Base-by-base conservation (phyloP, 257 asterid species). In the Solanum arcanum region DNA sequence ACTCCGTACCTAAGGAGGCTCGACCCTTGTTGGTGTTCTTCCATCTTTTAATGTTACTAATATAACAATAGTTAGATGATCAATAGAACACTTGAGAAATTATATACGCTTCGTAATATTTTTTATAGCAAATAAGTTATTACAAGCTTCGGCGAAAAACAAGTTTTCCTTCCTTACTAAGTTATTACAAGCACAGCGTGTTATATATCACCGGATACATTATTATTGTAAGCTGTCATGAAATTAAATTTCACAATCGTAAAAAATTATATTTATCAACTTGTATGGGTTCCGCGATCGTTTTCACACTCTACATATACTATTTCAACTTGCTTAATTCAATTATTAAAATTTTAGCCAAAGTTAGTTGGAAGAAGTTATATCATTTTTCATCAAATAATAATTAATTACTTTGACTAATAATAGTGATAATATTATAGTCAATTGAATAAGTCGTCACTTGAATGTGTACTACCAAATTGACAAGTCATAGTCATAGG, bases 131-230 rank as follows among this genome's bases (percentile, higher is more conserved):
- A n/a, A 9, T 4, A 66, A 59, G 20, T 12, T 35, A 31, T 68
- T 2, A 68, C 18, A 4, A 27, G 10, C 20, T 15, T 66, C 35
- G 13, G 6, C 7, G 3, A 27, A 3, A 68, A 13, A 68, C 2
- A 12, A 0, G 0, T 3, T 1, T 1, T 27, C 1, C 29, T 3
- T 6, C 7, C 5, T 13, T 3, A 13, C 0, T 27, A 27, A 12
- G 1, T 5, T 66, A 66, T n/a, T n/a, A n/a, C n/a, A n/a, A n/a
- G 3, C 16, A 49, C 23, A 52, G 12, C 52, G 52, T 46, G 6
- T 46, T 46, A 46, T 1, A 46, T 1, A 46, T 46, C 18, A 46
- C 6, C 4, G 18, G 0, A 46, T 13, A 52, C 9, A 1, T 52
- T 52, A 16, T 16, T 52, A 52, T 52, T 0, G 1, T 10, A 16